Evolutionary conservation across 176 grass and related monocot genomes (phyloP), one percentile per base, ranked within the genome.

Genomic region (Avena sativa): DNA sequence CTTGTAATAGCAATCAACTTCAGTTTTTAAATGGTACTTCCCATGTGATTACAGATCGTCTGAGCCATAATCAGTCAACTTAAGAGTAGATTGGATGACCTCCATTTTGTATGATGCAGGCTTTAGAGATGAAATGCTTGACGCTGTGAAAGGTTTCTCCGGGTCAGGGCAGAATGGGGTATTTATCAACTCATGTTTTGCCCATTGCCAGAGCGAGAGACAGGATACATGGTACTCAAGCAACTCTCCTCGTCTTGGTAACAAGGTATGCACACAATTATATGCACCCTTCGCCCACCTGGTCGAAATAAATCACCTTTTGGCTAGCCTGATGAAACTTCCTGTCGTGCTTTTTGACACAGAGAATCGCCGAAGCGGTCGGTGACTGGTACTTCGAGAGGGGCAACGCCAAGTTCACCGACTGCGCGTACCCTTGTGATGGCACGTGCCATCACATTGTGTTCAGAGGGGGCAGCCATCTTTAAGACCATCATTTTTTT

Each of bases 121-220:
- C 77, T 99, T 99, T 64, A 91, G 97, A 81, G 93, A 92, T 67
- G 83, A 97, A 86, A 99, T 99, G 97, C 92, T 99, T 68, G 86
- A 89, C 28, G 85, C 88, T 0, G 84, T 99, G 9, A 94, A 57
- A 72, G 89, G 89, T 57, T 93, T 96, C 83, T 96, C 97, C 4
- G 81, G 20, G 2, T 91, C 86, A 16, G 86, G 83, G 68, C 83
- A 91, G 90, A 97, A 93, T 65, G 97, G 97, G 25, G 36, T 97
- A 4, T 99, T 99, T 74, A 92, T 99, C 74, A 99, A 99, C 87
- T 99, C 97, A 3, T 97, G 97, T 48, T 99, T 99, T 53, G 97
- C 97, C n/a, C 97, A 99, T 70, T 99, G 97, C 77, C 97, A 99
- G 85, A 96, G 89, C 4, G 97, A 99, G 92, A 97, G 86, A 48